Percentiles rank a stretch among this genome's conserved stretches.
These are phyloP conservation scores for Tagetes erecta DNA, from an alignment of 129 eudicot species.

Conservation along the genomic window DNA sequence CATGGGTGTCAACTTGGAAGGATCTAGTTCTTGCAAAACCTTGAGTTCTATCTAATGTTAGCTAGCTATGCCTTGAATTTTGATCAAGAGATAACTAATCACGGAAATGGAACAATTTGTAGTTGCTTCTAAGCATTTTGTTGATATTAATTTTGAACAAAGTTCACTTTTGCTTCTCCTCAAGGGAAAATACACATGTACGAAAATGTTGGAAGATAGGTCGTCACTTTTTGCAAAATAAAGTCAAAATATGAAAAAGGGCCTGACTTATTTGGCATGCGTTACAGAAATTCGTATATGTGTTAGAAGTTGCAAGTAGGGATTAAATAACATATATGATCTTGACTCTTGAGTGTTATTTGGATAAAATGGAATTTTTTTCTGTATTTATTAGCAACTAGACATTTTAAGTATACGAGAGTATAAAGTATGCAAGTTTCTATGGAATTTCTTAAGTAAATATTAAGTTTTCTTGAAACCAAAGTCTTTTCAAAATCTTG, in stretches of 20 bases:
- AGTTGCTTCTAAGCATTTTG: too few species aligned
- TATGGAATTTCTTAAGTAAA: background rate
- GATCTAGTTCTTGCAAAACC: too few species aligned
- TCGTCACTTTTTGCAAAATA: background rate
- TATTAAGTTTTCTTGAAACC: background rate
- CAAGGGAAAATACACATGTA: too few species aligned
- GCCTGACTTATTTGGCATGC: slow-evolving; percentile 3
- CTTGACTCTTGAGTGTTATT: background rate
- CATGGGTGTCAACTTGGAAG: too few species aligned
- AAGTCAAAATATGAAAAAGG: background rate
- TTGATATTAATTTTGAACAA: too few species aligned
- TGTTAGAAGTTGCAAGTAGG: background rate
- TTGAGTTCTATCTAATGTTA: too few species aligned
- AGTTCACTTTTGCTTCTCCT: too few species aligned
- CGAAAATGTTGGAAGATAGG: background rate
- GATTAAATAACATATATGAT: background rate
- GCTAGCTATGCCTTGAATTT: too few species aligned
- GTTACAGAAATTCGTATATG: background rate
- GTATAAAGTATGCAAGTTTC: background rate
- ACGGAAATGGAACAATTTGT: too few species aligned
- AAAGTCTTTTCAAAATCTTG: slow-evolving; percentile 10
- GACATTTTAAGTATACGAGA: background rate
- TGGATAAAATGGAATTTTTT: background rate
- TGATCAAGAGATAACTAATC: too few species aligned
- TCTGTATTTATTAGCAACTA: too few species aligned